These are phyloP conservation scores for Thelonectria olida DNA, from an alignment of 2,329 filamentous ascomycete genomes.

Conservation along the genomic window DNA sequence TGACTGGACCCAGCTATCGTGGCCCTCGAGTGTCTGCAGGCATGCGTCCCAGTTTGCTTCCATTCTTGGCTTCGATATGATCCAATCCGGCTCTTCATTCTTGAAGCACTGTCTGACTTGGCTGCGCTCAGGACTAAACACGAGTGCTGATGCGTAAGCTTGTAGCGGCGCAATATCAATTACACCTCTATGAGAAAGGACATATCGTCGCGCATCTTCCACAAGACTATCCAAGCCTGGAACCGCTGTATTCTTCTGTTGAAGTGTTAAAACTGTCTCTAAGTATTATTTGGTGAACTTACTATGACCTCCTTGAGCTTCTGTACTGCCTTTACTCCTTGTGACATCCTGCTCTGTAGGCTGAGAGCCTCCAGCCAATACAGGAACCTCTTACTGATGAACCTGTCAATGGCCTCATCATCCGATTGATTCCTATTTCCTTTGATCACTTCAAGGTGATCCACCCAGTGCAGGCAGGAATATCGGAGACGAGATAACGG, in stretches of 20 bases:
- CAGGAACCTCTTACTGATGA: background rate
- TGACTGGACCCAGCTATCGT: too few relatives aligned
- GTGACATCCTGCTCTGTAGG: background rate
- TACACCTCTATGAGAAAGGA: fast-evolving
- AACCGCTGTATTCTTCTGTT: background rate
- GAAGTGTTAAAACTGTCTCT: background rate
- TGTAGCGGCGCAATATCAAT: slow-evolving; percentile 6
- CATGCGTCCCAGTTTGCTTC: too few relatives aligned
- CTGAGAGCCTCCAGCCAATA: too few relatives aligned
- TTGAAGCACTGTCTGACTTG: background rate
- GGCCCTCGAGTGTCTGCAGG: too few relatives aligned
- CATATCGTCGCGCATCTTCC: slow-evolving; percentile 1
- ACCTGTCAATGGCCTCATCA: background rate
- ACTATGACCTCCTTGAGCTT: background rate
- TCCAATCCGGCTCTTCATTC: background rate
- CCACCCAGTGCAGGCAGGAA: too few relatives aligned
- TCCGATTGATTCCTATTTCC: background rate
- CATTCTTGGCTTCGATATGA: too few relatives aligned
- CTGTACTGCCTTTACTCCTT: background rate
- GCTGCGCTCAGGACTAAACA: slow-evolving; percentile 5
- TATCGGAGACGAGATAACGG: too few relatives aligned
- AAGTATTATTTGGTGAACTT: background rate
- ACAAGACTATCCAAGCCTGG: too few relatives aligned
- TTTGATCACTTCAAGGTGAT: background rate
- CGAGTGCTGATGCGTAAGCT: slow-evolving; percentile 13